Conservation (phyloP, 495 filamentous ascomycete species). For the Parathielavia hyrcaniae region DNA sequence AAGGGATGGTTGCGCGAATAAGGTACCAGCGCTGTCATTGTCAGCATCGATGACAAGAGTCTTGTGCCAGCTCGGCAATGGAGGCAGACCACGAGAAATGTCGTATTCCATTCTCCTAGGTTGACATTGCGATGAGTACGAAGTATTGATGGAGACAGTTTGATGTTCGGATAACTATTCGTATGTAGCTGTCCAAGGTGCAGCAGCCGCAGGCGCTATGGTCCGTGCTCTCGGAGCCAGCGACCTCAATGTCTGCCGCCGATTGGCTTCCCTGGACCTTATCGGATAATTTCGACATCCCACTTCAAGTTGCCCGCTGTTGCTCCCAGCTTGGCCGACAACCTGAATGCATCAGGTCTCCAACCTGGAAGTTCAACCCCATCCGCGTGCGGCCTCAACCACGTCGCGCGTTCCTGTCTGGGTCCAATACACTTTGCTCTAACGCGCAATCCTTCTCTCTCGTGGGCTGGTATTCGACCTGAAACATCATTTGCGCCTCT, state of each 20-base stretch:
- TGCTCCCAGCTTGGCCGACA: slow-evolving; percentile 12
- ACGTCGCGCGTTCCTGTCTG: neutral
- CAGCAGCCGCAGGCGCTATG: no score
- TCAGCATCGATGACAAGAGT: no score
- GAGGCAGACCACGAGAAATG: no score
- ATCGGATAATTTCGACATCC: slow-evolving; percentile 25
- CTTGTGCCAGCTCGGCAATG: no score
- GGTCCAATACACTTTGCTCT: neutral
- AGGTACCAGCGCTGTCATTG: no score
- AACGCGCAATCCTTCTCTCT: neutral
- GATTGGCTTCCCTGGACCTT: no score
- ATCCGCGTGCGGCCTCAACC: slow-evolving; percentile 13
- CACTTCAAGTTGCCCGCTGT: slow-evolving; percentile 9
- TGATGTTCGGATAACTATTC: no score
- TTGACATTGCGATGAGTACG: no score
- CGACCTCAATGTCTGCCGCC: slow-evolving; percentile 5
- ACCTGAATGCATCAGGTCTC: slow-evolving; percentile 11
- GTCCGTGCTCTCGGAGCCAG: neutral
- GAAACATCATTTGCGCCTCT: neutral
- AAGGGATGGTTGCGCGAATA: no score
- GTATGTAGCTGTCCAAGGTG: no score
- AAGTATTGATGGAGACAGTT: no score
- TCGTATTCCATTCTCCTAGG: no score
- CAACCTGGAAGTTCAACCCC: slow-evolving; percentile 17
- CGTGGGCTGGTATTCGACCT: neutral